A percentile compares a stretch with the other conserved stretches of the same genome.
Evolutionary conservation across 2,329 filamentous ascomycete species (phyloP).

Genomic region (Alternaria sp.): DNA sequence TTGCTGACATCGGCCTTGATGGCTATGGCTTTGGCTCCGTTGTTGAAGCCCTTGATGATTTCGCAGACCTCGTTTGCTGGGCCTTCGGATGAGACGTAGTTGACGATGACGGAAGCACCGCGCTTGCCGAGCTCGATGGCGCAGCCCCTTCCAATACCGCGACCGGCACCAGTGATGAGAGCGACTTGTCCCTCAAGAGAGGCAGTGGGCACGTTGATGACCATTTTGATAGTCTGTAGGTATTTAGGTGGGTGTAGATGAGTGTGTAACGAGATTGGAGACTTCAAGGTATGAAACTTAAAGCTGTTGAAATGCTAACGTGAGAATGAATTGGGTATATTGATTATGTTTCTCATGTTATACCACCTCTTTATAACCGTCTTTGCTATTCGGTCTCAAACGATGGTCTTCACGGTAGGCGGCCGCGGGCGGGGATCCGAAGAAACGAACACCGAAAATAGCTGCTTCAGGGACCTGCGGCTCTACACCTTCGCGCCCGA

Average conservation of each 20-base stretch:
- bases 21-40: conserved; percentile 62
- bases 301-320: neutral
- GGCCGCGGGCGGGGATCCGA: conserved; percentile 38
- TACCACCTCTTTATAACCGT: conserved; percentile 21
- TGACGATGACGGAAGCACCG: conserved; percentile 71
- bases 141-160: conserved; percentile 72
- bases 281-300: conserved; percentile 1
- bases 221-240: conserved; percentile 41
- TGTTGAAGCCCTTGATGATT: conserved; percentile 57
- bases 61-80: conserved; percentile 60
- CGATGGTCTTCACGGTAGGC: conserved; percentile 20
- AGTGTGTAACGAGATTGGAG: conserved; percentile 8
- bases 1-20: conserved; percentile 68
- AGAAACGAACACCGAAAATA: conserved; percentile 35
- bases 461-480: conserved; percentile 29
- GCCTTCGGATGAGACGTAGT: conserved; percentile 66
- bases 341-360: neutral
- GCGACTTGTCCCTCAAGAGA: conserved; percentile 64
- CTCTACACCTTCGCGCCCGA: conserved; percentile 34
- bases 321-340: conserved; percentile 17
- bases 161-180: conserved; percentile 70
- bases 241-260: conserved; percentile 20
- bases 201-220: conserved; percentile 57
- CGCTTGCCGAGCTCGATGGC: conserved; percentile 73
- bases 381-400: conserved; percentile 21